Conservation (phyloP, 345 rosid species). For the Eucalyptus coolabah region DNA sequence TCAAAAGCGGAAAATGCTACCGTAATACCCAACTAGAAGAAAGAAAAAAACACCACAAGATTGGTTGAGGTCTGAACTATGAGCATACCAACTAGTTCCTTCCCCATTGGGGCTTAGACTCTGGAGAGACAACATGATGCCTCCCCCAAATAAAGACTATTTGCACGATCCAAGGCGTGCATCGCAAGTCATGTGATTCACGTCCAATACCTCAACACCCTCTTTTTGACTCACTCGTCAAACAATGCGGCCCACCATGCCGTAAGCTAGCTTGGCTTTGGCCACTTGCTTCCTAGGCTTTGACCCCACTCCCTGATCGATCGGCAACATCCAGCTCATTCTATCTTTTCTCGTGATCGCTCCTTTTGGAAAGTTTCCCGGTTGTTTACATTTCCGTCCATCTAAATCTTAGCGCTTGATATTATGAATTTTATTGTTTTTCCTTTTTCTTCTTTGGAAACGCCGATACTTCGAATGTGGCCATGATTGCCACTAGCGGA, state of each 20-base stretch:
- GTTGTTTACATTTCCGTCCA: not conserved
- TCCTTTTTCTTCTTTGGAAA: not conserved
- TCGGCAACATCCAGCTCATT: not conserved
- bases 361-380: not conserved
- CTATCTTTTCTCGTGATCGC: not conserved
- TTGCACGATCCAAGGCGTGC: not conserved
- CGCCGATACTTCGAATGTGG: not conserved
- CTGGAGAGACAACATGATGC: not conserved
- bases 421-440: not conserved
- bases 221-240: not conserved
- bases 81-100: not conserved
- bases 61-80: not conserved
- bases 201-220: not conserved
- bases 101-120: not conserved
- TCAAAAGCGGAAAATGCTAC: not conserved
- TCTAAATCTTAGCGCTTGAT: not conserved
- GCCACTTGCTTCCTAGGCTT: not conserved
- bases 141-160: not conserved
- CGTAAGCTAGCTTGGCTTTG: not conserved
- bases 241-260: not conserved
- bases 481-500: not conserved
- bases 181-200: not conserved
- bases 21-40: not conserved
- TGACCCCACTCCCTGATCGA: not conserved
- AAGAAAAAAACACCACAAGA: not conserved